Conservation (phyloP, 805 yeast species). For the Candida montana region DNA sequence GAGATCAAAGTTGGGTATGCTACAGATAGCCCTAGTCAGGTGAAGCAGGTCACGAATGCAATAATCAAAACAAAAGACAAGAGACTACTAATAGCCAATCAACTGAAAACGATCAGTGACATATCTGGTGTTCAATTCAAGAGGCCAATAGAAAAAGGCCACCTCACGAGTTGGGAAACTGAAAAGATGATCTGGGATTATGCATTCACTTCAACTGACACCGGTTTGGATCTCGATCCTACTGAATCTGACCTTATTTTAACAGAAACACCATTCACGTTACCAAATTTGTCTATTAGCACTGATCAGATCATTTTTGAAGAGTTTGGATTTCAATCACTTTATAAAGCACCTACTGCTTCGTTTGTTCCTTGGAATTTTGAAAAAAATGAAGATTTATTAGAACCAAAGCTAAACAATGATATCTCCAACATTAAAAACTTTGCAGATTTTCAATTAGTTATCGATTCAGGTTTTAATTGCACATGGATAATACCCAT, state of each 20-base stretch:
- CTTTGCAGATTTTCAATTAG: slow-evolving; percentile 61
- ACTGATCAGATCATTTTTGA: slow-evolving; percentile 92
- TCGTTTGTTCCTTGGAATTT: slow-evolving; percentile 61
- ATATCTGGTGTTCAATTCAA: slow-evolving; percentile 67
- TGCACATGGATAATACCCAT: slow-evolving; percentile 87
- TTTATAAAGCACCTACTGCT: slow-evolving; percentile 61
- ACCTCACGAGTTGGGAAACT: slow-evolving; percentile 84
- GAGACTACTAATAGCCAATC: slow-evolving; percentile 66
- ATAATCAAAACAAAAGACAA: slow-evolving; percentile 74
- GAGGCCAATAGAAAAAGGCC: slow-evolving; percentile 87
- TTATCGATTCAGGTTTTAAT: slow-evolving; percentile 84
- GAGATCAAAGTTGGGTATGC: slow-evolving; percentile 63
- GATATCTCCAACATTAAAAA: slow-evolving; percentile 15
- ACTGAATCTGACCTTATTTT: slow-evolving; percentile 58
- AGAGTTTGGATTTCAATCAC: slow-evolving; percentile 75
- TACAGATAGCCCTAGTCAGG: slow-evolving; percentile 25
- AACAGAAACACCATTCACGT: slow-evolving; percentile 76
- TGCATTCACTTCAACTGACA: slow-evolving; percentile 29
- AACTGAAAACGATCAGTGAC: slow-evolving; percentile 57
- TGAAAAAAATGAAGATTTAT: slow-evolving; percentile 22
- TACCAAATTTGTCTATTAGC: slow-evolving; percentile 76
- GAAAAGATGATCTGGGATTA: slow-evolving; percentile 91
- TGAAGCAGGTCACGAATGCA: slow-evolving; percentile 61
- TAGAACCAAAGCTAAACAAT: slow-evolving; percentile 21
- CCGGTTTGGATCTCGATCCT: slow-evolving; percentile 38